Percentiles rank a stretch among this genome's conserved stretches.
phyloP scores from a whole-genome alignment of 176 grass and related monocot species.

The Poa pratensis region DNA sequence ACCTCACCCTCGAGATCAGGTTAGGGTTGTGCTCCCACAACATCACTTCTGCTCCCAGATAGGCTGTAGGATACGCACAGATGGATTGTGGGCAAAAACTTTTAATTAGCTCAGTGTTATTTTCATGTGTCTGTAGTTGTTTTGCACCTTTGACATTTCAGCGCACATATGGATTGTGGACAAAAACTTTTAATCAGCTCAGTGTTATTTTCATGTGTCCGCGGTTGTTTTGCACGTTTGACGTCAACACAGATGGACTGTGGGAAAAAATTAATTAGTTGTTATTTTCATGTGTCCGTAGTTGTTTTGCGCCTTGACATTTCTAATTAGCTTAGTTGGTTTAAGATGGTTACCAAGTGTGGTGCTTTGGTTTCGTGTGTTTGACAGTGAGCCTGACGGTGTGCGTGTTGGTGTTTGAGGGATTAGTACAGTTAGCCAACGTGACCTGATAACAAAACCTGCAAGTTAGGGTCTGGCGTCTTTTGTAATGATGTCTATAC shows the following conservation, averaged over 20 bases:
- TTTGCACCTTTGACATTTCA: neutral
- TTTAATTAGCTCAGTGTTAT: neutral
- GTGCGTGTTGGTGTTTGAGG: neutral
- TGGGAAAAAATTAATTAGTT: neutral
- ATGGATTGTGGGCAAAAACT: neutral
- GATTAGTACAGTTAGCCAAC: neutral
- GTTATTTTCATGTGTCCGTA: neutral
- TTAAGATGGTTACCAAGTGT: no score
- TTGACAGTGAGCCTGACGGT: neutral
- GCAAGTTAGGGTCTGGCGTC: neutral
- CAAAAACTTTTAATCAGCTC: neutral
- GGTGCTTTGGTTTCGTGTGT: no score
- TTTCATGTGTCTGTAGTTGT: neutral
- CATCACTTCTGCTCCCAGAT: no score
- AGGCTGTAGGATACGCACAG: neutral
- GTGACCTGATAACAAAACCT: neutral
- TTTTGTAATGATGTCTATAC: neutral
- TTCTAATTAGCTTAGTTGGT: no score
- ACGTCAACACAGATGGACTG: neutral
- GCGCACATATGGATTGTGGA: neutral
- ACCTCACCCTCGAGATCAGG: constrained; percentile 77
- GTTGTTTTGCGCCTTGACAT: neutral
- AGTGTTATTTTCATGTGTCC: neutral
- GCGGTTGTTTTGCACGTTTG: no score
- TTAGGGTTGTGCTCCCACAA: constrained; percentile 39